A percentile compares a stretch with the other conserved stretches of the same genome.
Evolutionary conservation across 768 basidiomycete species (phyloP).

Genomic region (Lentinula raphanica): DNA sequence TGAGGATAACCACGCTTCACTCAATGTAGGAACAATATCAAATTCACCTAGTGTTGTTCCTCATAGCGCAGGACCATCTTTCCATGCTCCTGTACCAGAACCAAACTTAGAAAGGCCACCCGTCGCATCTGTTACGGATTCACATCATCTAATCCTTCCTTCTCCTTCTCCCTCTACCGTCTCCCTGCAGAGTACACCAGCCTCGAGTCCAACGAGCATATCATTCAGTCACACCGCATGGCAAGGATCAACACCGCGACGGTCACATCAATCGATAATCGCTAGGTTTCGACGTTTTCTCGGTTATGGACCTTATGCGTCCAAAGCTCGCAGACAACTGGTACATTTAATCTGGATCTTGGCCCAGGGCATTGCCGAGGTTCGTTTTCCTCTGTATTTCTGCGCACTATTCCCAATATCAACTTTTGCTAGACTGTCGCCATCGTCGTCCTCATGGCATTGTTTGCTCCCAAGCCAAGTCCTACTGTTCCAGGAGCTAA

Average conservation of each 20-base stretch:
- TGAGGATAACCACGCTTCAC: neutral
- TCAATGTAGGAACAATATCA: neutral
- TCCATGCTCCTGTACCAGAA: neutral
- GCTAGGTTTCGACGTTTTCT: conserved; percentile 33
- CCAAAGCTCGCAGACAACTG: conserved; percentile 46
- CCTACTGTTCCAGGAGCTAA: conserved; percentile 32
- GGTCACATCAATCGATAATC: conserved; percentile 17
- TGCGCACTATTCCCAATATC: conserved; percentile 8
- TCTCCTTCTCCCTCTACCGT: neutral
- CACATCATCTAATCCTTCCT: neutral
- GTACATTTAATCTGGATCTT: conserved; percentile 49
- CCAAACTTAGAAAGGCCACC: neutral
- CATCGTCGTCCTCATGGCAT: conserved; percentile 45
- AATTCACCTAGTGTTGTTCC: neutral
- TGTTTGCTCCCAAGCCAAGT: conserved; percentile 43
- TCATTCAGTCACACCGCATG: neutral
- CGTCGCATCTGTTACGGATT: neutral
- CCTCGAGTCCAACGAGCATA: neutral
- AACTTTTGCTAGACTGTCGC: conserved; percentile 37
- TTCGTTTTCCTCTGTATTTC: conserved; percentile 21
- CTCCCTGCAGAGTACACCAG: neutral
- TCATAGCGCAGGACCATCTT: conserved; percentile 5
- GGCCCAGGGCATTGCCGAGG: conserved; percentile 50
- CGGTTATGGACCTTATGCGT: conserved; percentile 50
- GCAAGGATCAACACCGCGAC: conserved; percentile 8